Evolutionary conservation across 1,284 basidiomycete genomes (phyloP).

Genomic region (Mycena citricolor): DNA sequence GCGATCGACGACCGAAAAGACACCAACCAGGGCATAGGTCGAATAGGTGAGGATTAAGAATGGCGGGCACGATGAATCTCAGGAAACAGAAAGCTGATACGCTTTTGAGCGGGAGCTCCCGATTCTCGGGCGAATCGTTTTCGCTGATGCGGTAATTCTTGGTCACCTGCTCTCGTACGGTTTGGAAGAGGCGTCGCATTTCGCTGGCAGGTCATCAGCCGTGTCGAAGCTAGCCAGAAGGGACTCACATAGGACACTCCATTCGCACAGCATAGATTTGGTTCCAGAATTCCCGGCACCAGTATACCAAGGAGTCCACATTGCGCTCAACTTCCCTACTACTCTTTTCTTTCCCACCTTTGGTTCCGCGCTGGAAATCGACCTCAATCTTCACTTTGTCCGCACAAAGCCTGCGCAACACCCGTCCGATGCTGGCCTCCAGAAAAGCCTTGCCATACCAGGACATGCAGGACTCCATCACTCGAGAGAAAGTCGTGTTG

Average conservation of each 20-base stretch:
- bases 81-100: constrained; percentile 86
- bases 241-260: constrained; percentile 72
- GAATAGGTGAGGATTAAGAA: constrained; percentile 76
- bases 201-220: constrained; percentile 49
- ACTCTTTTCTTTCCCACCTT: constrained; percentile 47
- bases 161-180: constrained; percentile 72
- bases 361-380: constrained; percentile 65
- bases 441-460: constrained; percentile 75
- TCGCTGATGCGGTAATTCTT: constrained; percentile 50
- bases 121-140: constrained; percentile 41
- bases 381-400: constrained; percentile 79
- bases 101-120: constrained; percentile 71
- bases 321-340: constrained; percentile 67
- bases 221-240: constrained; percentile 2
- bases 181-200: constrained; percentile 69
- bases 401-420: constrained; percentile 64
- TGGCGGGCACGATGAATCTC: constrained; percentile 80
- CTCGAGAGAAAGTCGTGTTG: constrained; percentile 79
- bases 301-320: constrained; percentile 68
- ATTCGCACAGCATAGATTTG: constrained; percentile 70
- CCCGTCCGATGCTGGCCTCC: constrained; percentile 70
- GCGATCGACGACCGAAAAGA: too few species aligned
- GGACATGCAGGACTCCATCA: constrained; percentile 74
- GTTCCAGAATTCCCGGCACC: constrained; percentile 78
- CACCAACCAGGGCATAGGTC: constrained; percentile 66